A percentile compares a stretch with the other conserved stretches of the same genome.
Conservation (phyloP, 2,329 filamentous ascomycete species). For the Botryotinia globosa region DNA sequence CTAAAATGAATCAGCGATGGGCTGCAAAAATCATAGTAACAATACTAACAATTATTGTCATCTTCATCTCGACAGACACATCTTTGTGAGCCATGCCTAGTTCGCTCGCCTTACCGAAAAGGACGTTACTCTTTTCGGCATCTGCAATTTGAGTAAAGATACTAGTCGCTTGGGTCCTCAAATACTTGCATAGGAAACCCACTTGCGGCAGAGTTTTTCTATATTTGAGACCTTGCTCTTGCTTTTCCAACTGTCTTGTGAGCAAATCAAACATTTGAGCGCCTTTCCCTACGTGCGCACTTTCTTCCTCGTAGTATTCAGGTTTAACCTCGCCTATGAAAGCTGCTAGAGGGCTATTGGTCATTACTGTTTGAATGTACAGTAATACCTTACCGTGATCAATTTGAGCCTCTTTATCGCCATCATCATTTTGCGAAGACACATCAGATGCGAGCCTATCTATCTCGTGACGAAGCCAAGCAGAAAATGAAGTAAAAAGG, state of each 20-base stretch:
- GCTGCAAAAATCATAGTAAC: not conserved
- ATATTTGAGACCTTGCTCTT: conserved; percentile 36
- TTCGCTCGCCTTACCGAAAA: conserved; percentile 54
- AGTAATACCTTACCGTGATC: conserved; percentile 70
- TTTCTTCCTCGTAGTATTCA: conserved; percentile 51
- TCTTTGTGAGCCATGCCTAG: conserved; percentile 27
- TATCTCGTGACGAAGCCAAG: conserved; percentile 81
- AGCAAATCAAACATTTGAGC: conserved; percentile 49
- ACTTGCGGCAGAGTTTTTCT: conserved; percentile 57
- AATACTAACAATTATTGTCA: conserved; percentile 30
- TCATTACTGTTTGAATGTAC: conserved; percentile 73
- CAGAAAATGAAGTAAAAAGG: conserved; percentile 74
- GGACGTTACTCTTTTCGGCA: conserved; percentile 64
- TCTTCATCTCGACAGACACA: conserved; percentile 33
- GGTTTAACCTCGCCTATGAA: conserved; percentile 54
- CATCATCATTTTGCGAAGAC: conserved; percentile 61
- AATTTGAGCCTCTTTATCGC: conserved; percentile 73
- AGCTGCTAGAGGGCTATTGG: conserved; percentile 59
- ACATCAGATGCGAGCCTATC: conserved; percentile 69
- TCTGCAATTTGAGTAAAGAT: conserved; percentile 68
- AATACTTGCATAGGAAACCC: conserved; percentile 59
- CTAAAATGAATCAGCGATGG: conserved; percentile 22
- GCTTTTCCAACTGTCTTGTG: conserved; percentile 35
- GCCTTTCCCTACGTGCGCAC: conserved; percentile 46
- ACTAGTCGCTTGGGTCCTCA: conserved; percentile 55